Conservation (phyloP, 345 rosid species). For the Syzygium oleosum region DNA sequence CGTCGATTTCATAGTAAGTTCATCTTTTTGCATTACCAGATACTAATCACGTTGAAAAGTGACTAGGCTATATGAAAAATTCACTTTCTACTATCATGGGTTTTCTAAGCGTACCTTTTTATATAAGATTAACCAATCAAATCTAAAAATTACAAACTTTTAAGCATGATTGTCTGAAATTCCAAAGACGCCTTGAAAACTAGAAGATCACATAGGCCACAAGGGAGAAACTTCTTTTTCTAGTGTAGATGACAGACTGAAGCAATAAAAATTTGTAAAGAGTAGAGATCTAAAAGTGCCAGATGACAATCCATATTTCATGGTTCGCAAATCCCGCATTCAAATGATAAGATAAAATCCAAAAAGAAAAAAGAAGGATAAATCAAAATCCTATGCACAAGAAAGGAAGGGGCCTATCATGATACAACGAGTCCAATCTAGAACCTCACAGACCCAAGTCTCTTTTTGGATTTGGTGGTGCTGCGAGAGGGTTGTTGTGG, state of each 20-base stretch:
- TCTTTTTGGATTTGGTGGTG: conserved; percentile 35
- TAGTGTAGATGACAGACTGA: neutral
- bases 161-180: neutral
- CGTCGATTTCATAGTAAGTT: neutral
- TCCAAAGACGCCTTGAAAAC: neutral
- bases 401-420: neutral
- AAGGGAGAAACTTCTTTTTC: neutral
- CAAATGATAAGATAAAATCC: neutral
- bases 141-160: neutral
- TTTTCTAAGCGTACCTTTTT: neutral
- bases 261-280: neutral
- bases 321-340: neutral
- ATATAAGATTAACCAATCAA: neutral
- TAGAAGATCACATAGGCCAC: neutral
- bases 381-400: neutral
- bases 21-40: neutral
- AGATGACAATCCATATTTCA: neutral
- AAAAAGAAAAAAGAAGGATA: neutral
- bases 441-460: conserved; percentile 18
- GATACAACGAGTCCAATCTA: neutral
- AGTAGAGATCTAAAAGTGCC: neutral
- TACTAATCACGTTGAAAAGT: neutral
- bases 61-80: neutral
- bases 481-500: conserved; percentile 10
- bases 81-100: neutral